Evolutionary conservation across 805 yeast species (phyloP).

Genomic region (Wickerhamiella vanderwaltii): DNA sequence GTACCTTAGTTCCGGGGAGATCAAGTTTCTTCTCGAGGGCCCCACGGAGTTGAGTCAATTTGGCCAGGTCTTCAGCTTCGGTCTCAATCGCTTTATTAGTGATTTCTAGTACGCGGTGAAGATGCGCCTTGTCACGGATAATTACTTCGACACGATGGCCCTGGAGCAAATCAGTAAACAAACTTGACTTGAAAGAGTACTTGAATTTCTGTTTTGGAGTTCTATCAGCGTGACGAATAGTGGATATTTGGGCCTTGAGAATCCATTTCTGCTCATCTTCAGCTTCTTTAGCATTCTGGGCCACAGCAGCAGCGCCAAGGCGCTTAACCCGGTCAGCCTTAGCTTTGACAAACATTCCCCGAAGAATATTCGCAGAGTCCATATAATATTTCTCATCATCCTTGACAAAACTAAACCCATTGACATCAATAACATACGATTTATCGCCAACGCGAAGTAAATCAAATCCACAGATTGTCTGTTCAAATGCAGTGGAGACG

Average conservation of each 20-base stretch:
- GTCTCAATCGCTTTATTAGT: constrained; percentile 63
- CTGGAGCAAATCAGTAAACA: constrained; percentile 73
- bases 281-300: constrained; percentile 10
- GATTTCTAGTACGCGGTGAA: constrained; percentile 74
- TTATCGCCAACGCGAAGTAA: constrained; percentile 76
- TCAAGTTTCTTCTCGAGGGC: constrained; percentile 82
- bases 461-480: constrained; percentile 96
- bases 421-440: constrained; percentile 91
- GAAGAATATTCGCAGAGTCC: constrained; percentile 60
- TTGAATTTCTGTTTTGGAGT: constrained; percentile 98
- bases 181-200: constrained; percentile 80
- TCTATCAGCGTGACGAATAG: constrained; percentile 94
- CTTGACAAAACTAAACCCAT: constrained; percentile 95
- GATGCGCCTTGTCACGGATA: constrained; percentile 76
- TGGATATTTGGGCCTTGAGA: constrained; percentile 81
- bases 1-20: constrained; percentile 94
- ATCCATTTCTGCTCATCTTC: constrained; percentile 71
- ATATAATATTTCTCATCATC: constrained; percentile 71
- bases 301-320: constrained; percentile 13
- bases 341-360: constrained; percentile 60
- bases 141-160: constrained; percentile 96
- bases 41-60: constrained; percentile 59
- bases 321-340: constrained; percentile 28
- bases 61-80: constrained; percentile 69
- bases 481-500: constrained; percentile 67